phyloP scores from a whole-genome alignment of 805 yeast genomes.

The Metschnikowia reukaufii region DNA sequence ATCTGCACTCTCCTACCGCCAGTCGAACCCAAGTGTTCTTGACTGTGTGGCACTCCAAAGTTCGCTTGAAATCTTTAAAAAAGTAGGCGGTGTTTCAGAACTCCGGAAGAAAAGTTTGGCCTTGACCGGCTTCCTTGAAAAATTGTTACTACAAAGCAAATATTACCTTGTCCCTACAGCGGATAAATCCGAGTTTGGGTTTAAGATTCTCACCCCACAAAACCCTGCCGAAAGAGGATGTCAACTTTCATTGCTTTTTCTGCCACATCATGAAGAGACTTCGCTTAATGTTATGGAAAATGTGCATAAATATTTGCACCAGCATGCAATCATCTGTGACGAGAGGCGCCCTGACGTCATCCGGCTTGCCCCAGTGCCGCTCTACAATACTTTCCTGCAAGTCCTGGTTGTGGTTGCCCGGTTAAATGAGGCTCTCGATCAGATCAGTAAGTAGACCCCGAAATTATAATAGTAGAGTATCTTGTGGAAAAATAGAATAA shows the following conservation, averaged over 20 bases:
- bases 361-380: slow-evolving; percentile 81
- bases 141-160: slow-evolving; percentile 44
- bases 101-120: slow-evolving; percentile 56
- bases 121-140: slow-evolving; percentile 59
- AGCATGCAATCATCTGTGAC: slow-evolving; percentile 73
- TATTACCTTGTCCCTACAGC: slow-evolving; percentile 40
- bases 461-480: no score
- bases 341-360: slow-evolving; percentile 91
- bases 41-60: slow-evolving; percentile 75
- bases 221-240: slow-evolving; percentile 62
- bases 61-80: slow-evolving; percentile 59
- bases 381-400: slow-evolving; percentile 76
- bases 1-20: slow-evolving; percentile 87
- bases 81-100: slow-evolving; percentile 61
- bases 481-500: no score
- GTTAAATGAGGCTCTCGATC: slow-evolving; percentile 42
- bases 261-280: slow-evolving; percentile 36
- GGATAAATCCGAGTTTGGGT: slow-evolving; percentile 37
- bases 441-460: neutral
- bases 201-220: slow-evolving; percentile 75
- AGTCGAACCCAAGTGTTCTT: slow-evolving; percentile 86
- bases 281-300: slow-evolving; percentile 57
- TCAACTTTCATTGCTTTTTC: slow-evolving; percentile 75
- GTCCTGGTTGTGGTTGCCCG: slow-evolving; percentile 46
- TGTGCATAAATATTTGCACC: slow-evolving; percentile 51